Conservation (phyloP, 371 early-diverging fungal species). For the Fennellomyces sp. region DNA sequence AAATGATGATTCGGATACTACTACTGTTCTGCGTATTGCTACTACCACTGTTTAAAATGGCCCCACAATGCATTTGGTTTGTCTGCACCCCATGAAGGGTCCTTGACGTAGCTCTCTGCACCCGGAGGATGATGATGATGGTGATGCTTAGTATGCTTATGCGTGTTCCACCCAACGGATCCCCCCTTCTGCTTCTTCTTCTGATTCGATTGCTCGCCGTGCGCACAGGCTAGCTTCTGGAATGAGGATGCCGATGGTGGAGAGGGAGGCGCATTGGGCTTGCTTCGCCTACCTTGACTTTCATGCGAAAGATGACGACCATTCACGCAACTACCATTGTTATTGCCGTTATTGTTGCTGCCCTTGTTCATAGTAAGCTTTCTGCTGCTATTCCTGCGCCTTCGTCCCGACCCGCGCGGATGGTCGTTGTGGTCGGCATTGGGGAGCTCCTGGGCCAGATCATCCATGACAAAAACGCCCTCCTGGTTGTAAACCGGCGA, state of each 20-base stretch:
- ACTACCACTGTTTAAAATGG: neutral
- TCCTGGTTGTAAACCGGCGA: slow-evolving; percentile 10
- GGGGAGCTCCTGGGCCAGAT: slow-evolving; percentile 20
- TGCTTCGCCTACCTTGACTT: neutral
- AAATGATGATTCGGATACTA: neutral
- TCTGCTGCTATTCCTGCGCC: slow-evolving; percentile 1
- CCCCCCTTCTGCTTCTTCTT: neutral
- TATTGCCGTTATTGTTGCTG: neutral
- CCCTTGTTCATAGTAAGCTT: slow-evolving; percentile 1
- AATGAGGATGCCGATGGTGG: slow-evolving; percentile 5
- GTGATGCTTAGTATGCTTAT: slow-evolving; percentile 5
- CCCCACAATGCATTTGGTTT: slow-evolving; percentile 8
- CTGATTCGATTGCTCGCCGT: neutral
- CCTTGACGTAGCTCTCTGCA: neutral
- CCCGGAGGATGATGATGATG: neutral
- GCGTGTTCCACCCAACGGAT: slow-evolving; percentile 25
- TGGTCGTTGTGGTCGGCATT: slow-evolving; percentile 4
- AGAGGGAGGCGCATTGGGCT: slow-evolving; percentile 4
- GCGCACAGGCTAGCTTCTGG: neutral
- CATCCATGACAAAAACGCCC: slow-evolving; percentile 28
- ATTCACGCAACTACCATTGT: neutral
- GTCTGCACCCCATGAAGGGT: slow-evolving; percentile 12
- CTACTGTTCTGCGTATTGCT: no score
- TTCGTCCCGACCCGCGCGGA: neutral
- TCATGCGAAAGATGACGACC: neutral